These are phyloP conservation scores for Lasiosphaeria miniovina DNA, from an alignment of 495 filamentous ascomycete species.

Conservation along the genomic window DNA sequence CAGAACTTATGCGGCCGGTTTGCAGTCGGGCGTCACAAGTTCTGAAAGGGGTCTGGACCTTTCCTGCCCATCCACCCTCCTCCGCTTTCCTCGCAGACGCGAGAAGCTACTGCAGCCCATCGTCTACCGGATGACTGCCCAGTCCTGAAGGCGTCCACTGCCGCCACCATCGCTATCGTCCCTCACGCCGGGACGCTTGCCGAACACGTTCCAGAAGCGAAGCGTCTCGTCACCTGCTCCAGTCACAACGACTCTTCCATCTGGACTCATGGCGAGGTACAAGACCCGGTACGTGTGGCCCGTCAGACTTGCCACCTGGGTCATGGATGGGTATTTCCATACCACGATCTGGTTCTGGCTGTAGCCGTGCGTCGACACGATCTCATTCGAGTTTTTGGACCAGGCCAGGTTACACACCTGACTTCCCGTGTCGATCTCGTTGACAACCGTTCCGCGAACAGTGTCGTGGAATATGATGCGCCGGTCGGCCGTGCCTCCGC, in stretches of 20 bases:
- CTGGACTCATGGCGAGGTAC: constrained; percentile 95
- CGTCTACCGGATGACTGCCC: constrained; percentile 66
- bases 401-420: constrained; percentile 97
- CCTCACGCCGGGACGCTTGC: constrained; percentile 58
- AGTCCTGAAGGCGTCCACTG: constrained; percentile 60
- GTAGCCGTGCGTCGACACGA: constrained; percentile 97
- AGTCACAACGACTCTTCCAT: constrained; percentile 89
- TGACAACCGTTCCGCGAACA: constrained; percentile 67
- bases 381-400: constrained; percentile 93
- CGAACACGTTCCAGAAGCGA: constrained; percentile 94
- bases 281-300: constrained; percentile 95
- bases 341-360: constrained; percentile 96
- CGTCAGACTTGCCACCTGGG: constrained; percentile 88
- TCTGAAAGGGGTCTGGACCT: neutral
- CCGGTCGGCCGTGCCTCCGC: constrained; percentile 91
- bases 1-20: no score
- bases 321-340: constrained; percentile 98
- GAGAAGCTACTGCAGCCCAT: no score
- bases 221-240: constrained; percentile 96
- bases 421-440: constrained; percentile 89
- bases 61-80: neutral
- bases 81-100: no score
- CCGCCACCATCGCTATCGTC: constrained; percentile 42
- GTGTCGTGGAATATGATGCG: constrained; percentile 99
- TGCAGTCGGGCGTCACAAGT: no score